Evolutionary conservation across 2,329 filamentous ascomycete species (phyloP).

Genomic region (Calonectria henricotiae): DNA sequence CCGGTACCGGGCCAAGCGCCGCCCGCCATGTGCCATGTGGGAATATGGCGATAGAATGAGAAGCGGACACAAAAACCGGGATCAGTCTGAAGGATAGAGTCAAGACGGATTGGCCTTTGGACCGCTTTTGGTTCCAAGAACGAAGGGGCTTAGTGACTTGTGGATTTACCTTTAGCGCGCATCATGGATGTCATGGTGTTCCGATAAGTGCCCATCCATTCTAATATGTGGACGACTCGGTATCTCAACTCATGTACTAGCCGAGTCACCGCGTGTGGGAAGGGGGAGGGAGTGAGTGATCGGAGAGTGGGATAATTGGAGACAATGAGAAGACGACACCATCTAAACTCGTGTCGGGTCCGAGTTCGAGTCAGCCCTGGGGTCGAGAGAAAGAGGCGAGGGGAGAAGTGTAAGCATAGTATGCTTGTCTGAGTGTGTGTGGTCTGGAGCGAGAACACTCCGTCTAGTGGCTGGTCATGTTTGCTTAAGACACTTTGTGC

Average conservation of each 20-base stretch:
- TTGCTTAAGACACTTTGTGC: neutral
- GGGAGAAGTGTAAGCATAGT: neutral
- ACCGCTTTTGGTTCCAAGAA: neutral
- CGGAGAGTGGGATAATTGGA: neutral
- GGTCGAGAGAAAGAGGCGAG: neutral
- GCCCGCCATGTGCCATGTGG: slow-evolving; percentile 20
- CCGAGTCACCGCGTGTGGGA: neutral
- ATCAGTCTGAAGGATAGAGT: neutral
- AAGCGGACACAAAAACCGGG: neutral
- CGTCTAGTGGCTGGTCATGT: slow-evolving; percentile 14
- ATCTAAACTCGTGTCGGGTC: neutral
- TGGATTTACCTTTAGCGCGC: neutral
- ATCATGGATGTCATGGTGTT: neutral
- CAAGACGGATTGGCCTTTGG: neutral
- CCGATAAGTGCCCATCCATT: slow-evolving; percentile 17
- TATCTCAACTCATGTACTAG: neutral
- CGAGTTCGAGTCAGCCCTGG: slow-evolving; percentile 17
- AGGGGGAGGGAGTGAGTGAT: neutral
- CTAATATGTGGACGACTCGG: neutral
- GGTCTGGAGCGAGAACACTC: slow-evolving; percentile 5
- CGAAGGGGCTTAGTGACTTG: slow-evolving; percentile 3
- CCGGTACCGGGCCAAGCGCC: slow-evolving; percentile 12
- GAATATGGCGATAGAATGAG: neutral
- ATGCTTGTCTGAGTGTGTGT: slow-evolving; percentile 4
- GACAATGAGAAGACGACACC: neutral